phyloP scores from a whole-genome alignment of 129 eudicot species.

The Centaurea solstitialis region DNA sequence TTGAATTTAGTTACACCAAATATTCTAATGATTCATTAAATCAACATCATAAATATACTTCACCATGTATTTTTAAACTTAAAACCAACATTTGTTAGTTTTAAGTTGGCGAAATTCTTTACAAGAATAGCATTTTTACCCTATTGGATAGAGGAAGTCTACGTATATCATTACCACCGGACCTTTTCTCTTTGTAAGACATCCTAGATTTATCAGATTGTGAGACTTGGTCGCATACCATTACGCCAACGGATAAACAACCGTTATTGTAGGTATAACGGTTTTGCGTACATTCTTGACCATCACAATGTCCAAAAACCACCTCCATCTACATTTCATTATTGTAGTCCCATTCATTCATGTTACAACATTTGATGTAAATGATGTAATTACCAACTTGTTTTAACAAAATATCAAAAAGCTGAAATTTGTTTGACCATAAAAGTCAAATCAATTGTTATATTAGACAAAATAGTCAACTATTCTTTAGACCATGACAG shows the following conservation, averaged over 20 bases:
- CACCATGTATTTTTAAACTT: too few species aligned
- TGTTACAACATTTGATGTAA: not conserved
- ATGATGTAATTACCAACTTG: not conserved
- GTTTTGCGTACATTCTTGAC: not conserved
- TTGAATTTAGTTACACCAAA: too few species aligned
- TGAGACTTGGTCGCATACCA: not conserved
- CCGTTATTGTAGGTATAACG: not conserved
- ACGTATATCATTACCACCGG: not conserved
- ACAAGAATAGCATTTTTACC: not conserved
- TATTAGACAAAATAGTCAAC: not conserved
- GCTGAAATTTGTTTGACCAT: not conserved
- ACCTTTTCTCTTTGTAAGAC: not conserved
- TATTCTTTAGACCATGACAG: not conserved
- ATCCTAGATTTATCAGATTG: not conserved
- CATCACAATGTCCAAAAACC: not conserved
- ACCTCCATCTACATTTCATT: not conserved
- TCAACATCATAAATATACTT: too few species aligned
- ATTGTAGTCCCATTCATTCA: not conserved
- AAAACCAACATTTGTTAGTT: too few species aligned
- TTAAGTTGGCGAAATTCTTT: too few species aligned
- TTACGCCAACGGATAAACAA: not conserved
- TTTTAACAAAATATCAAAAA: not conserved
- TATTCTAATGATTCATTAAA: too few species aligned
- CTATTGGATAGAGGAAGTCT: not conserved
- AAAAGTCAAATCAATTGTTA: slow-evolving; percentile 8